Evolutionary conservation across 495 filamentous ascomycete species (phyloP).

Genomic region (Parathielavia hyrcaniae): DNA sequence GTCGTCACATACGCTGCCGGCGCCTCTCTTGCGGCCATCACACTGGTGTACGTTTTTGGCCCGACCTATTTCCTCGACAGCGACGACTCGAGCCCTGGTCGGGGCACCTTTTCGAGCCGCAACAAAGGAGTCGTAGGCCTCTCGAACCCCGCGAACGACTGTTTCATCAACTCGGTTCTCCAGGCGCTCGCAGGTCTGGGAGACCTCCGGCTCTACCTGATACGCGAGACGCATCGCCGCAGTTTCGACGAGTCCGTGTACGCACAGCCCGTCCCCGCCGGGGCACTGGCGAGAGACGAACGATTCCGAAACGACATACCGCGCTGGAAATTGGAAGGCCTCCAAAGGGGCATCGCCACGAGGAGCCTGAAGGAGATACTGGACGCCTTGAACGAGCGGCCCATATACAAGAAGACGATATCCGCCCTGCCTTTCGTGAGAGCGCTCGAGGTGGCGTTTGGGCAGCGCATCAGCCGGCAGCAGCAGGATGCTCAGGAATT

Average conservation of each 20-base stretch:
- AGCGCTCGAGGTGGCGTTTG: conserved; percentile 77
- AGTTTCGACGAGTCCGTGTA: conserved; percentile 67
- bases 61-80: conserved; percentile 91
- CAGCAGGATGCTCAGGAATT: conserved; percentile 99
- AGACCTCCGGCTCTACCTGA: conserved; percentile 83
- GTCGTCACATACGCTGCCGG: conserved; percentile 91
- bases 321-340: conserved; percentile 60
- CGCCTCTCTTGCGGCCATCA: conserved; percentile 91
- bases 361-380: conserved; percentile 84
- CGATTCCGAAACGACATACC: conserved; percentile 45
- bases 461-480: conserved; percentile 79
- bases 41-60: conserved; percentile 92
- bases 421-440: conserved; percentile 73
- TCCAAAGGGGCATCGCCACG: conserved; percentile 78
- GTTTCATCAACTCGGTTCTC: conserved; percentile 97
- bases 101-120: conserved; percentile 44
- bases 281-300: conserved; percentile 19
- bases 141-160: conserved; percentile 90
- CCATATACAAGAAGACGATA: conserved; percentile 90
- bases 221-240: conserved; percentile 77
- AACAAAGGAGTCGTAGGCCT: conserved; percentile 90
- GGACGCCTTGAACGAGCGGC: conserved; percentile 88
- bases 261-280: conserved; percentile 47
- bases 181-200: conserved; percentile 93
- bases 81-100: conserved; percentile 45